Percentiles rank a stretch among this genome's conserved stretches.
Conservation (phyloP, 2,329 filamentous ascomycete genomes). For the Fusarium albosuccineum region DNA sequence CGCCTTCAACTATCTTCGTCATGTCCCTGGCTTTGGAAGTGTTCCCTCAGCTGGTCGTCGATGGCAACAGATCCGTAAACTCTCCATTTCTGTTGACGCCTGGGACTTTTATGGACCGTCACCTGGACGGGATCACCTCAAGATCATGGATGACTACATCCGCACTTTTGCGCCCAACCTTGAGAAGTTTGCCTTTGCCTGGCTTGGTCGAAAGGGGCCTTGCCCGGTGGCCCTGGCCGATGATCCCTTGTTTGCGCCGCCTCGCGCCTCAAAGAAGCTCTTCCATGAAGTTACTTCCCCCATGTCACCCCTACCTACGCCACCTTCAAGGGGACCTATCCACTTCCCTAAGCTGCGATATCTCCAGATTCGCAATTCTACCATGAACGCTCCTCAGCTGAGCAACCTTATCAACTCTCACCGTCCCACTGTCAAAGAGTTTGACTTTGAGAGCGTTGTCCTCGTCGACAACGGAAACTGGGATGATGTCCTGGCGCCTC, state of each 20-base stretch:
- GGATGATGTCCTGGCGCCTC: conserved; percentile 84
- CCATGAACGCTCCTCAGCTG: conserved; percentile 79
- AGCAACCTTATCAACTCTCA: conserved; percentile 76
- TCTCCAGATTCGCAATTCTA: conserved; percentile 79
- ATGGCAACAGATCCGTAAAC: conserved; percentile 82
- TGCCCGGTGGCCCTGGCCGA: conserved; percentile 77
- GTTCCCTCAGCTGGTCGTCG: conserved; percentile 77
- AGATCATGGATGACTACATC: conserved; percentile 86
- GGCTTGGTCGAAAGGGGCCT: conserved; percentile 81
- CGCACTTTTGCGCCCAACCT: conserved; percentile 75
- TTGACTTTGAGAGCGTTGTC: conserved; percentile 82
- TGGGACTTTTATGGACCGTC: conserved; percentile 73
- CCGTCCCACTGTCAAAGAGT: conserved; percentile 76
- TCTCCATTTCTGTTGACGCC: conserved; percentile 79
- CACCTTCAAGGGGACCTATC: conserved; percentile 67
- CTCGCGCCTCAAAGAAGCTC: conserved; percentile 67
- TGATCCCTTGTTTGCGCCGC: conserved; percentile 77
- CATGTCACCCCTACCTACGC: conserved; percentile 72
- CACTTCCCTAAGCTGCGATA: conserved; percentile 76
- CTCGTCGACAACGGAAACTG: conserved; percentile 78
- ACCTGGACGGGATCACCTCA: conserved; percentile 77
- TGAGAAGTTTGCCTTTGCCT: conserved; percentile 80
- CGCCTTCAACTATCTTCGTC: conserved; percentile 82
- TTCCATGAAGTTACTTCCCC: conserved; percentile 74
- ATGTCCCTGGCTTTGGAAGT: conserved; percentile 79